Evolutionary conservation across 108 stramenopile genomes (phyloP).

Genomic region (Nitzschia inconspicua): DNA sequence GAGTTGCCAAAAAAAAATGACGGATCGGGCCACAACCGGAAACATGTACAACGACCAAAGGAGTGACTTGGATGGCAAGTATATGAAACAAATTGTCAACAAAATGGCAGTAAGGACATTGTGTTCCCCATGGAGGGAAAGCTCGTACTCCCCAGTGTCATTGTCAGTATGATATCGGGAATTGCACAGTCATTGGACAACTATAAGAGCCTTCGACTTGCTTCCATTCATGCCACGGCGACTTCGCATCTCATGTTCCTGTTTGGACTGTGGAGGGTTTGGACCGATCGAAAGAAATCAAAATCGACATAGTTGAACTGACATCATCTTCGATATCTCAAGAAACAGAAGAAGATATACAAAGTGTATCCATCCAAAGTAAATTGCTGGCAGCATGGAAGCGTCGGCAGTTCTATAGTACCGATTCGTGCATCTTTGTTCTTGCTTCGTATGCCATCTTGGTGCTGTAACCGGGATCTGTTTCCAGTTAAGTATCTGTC

Average conservation of each 20-base stretch:
- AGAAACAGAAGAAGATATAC: too few species aligned
- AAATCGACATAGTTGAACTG: too few species aligned
- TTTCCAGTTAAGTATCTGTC: too few species aligned
- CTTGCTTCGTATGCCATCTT: conserved; percentile 25
- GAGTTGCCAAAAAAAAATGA: too few species aligned
- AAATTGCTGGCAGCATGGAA: neutral
- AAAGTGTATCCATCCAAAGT: conserved; percentile 27
- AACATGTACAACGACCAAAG: too few species aligned
- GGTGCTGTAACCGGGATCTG: conserved; percentile 27
- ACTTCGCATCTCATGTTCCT: conserved; percentile 12
- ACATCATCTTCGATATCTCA: too few species aligned
- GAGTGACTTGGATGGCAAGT: too few species aligned
- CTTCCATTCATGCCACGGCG: conserved; percentile 21
- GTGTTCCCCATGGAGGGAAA: too few species aligned
- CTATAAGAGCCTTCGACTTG: conserved; percentile 8
- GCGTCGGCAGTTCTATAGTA: conserved; percentile 13
- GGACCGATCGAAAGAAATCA: too few species aligned
- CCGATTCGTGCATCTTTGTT: conserved; percentile 29
- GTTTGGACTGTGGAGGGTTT: conserved; percentile 36
- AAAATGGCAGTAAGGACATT: too few species aligned
- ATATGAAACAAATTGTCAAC: too few species aligned
- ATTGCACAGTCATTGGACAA: conserved; percentile 7
- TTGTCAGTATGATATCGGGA: conserved; percentile 18
- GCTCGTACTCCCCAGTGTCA: conserved; percentile 22
- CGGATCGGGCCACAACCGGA: too few species aligned